These are phyloP conservation scores for Cyclotella cryptica DNA, from an alignment of 108 stramenopile species.

Conservation along the genomic window DNA sequence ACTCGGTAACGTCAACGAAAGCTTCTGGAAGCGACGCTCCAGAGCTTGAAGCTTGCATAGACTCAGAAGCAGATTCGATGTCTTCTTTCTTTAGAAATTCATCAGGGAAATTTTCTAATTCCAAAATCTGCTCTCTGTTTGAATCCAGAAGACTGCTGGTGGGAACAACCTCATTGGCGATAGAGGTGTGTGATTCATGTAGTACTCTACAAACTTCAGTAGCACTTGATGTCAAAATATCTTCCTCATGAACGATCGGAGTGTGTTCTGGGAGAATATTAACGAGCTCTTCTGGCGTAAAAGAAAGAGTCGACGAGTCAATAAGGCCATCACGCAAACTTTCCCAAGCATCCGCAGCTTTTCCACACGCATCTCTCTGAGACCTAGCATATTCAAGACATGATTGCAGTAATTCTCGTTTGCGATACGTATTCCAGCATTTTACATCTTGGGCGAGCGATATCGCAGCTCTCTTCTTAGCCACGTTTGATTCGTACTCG, in stretches of 20 bases:
- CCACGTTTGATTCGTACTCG: constrained; percentile 85
- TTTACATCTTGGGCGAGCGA: constrained; percentile 88
- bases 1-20: constrained; percentile 13
- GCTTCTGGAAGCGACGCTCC: constrained; percentile 16
- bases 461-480: constrained; percentile 75
- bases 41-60: neutral
- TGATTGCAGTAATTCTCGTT: constrained; percentile 69
- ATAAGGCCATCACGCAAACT: constrained; percentile 80
- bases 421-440: constrained; percentile 88
- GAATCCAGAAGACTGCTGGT: neutral
- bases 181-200: neutral
- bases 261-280: neutral
- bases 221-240: neutral
- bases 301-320: constrained; percentile 58
- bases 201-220: neutral
- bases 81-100: constrained; percentile 2
- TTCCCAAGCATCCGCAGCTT: constrained; percentile 80
- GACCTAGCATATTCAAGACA: constrained; percentile 68
- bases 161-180: neutral
- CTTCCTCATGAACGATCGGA: neutral
- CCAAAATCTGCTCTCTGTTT: neutral
- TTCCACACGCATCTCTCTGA: constrained; percentile 76
- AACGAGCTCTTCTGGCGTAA: constrained; percentile 25
- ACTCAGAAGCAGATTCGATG: constrained; percentile 6
- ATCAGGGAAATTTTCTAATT: neutral